Conservation (phyloP, 1,139 yeast species). For the Kodamaea suecica region DNA sequence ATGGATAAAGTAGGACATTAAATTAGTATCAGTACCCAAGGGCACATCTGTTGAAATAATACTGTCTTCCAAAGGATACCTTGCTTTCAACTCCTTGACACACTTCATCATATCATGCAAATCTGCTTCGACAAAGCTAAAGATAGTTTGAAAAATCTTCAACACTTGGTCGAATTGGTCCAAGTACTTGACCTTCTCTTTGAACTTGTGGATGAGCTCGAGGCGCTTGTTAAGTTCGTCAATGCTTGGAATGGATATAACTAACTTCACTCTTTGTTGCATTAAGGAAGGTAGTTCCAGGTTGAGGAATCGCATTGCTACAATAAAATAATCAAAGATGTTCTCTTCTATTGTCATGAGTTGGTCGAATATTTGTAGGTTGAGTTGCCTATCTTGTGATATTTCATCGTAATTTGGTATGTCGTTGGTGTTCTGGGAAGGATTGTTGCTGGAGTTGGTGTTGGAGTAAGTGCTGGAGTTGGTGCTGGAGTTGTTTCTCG, state of each 20-base stretch:
- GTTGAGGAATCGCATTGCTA: constrained; percentile 9
- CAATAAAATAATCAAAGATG: constrained; percentile 11
- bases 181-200: constrained; percentile 8
- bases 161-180: constrained; percentile 9
- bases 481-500: no score
- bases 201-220: constrained; percentile 12
- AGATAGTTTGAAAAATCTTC: constrained; percentile 11
- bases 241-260: constrained; percentile 3
- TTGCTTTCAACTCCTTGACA: constrained; percentile 4
- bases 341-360: constrained; percentile 10
- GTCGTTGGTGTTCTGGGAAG: not conserved
- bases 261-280: constrained; percentile 5
- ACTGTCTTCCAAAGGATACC: constrained; percentile 2
- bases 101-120: constrained; percentile 8
- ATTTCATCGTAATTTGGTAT: no score
- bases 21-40: constrained; percentile 1
- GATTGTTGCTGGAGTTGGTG: not conserved
- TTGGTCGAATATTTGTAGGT: constrained; percentile 11
- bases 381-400: constrained; percentile 2
- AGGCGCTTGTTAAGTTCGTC: constrained; percentile 9
- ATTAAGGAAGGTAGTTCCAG: constrained; percentile 8
- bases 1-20: constrained; percentile 8
- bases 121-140: constrained; percentile 10
- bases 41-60: not conserved
- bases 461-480: no score